Evolutionary conservation across 352 stramenopile genomes (phyloP).

Genomic region (Nannochloropsis limnetica): DNA sequence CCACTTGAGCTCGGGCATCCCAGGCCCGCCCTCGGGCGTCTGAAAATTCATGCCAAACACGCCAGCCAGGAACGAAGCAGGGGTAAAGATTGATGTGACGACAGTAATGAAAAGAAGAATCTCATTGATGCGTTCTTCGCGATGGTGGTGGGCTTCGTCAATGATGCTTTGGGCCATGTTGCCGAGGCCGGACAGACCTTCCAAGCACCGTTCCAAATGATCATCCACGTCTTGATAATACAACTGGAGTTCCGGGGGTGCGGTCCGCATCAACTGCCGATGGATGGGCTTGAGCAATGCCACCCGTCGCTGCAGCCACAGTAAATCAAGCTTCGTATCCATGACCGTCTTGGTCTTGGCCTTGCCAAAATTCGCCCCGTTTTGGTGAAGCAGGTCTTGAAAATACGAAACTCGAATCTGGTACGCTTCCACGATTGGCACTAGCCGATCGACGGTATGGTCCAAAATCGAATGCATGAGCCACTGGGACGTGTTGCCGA

Average conservation of each 20-base stretch:
- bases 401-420: slow-evolving; percentile 30
- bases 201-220: background rate
- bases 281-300: background rate
- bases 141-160: slow-evolving; percentile 31
- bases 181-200: background rate
- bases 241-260: slow-evolving; percentile 2
- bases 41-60: slow-evolving; percentile 35
- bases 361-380: slow-evolving; percentile 16
- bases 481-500: background rate
- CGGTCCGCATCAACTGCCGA: background rate
- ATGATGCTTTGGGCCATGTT: slow-evolving; percentile 24
- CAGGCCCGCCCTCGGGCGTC: background rate
- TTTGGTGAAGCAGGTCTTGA: slow-evolving; percentile 11
- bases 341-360: background rate
- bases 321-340: slow-evolving; percentile 29
- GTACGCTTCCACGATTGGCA: background rate
- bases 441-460: background rate
- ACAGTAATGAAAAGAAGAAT: slow-evolving; percentile 1
- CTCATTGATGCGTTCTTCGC: slow-evolving; percentile 31
- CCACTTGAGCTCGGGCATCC: background rate
- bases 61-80: background rate
- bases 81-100: background rate
- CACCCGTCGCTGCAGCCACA: slow-evolving; percentile 22
- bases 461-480: background rate
- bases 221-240: slow-evolving; percentile 33